phyloP scores from a whole-genome alignment of 306 rosid genomes.

The Dicorynia guianensis region DNA sequence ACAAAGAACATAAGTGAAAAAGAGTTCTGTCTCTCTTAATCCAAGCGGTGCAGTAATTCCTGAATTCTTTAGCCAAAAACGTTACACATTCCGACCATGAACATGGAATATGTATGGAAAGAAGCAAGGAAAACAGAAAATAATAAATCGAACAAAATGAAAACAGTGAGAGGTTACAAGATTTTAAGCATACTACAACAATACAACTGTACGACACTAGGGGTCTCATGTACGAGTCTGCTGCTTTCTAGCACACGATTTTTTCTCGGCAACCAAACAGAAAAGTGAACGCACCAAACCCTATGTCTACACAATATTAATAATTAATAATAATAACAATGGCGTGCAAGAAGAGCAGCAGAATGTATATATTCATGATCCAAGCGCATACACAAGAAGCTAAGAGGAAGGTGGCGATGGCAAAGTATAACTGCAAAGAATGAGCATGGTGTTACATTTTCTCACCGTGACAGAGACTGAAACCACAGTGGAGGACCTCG shows the following conservation, averaged over 20 bases:
- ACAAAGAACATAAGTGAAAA: neutral
- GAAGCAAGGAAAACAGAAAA: too few relatives aligned
- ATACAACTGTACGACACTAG: too few relatives aligned
- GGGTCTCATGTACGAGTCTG: neutral
- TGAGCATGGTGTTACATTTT: neutral
- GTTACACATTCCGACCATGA: neutral
- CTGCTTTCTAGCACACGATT: neutral
- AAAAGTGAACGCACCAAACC: neutral
- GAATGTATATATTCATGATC: neutral
- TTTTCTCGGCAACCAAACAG: constrained; percentile 5
- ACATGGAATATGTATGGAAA: neutral
- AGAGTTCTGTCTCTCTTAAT: constrained; percentile 8
- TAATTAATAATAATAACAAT: neutral
- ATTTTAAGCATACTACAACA: too few relatives aligned
- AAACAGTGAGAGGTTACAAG: neutral
- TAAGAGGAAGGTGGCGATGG: neutral
- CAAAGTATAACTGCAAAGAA: neutral
- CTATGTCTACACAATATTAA: neutral
- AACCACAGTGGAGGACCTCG: neutral
- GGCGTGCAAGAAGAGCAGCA: neutral
- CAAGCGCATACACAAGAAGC: too few relatives aligned
- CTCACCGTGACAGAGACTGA: neutral
- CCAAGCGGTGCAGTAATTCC: neutral
- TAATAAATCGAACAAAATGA: neutral
- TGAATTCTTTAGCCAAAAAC: neutral